phyloP scores from a whole-genome alignment of 2,329 filamentous ascomycete genomes.

The Claviceps spartinae region DNA sequence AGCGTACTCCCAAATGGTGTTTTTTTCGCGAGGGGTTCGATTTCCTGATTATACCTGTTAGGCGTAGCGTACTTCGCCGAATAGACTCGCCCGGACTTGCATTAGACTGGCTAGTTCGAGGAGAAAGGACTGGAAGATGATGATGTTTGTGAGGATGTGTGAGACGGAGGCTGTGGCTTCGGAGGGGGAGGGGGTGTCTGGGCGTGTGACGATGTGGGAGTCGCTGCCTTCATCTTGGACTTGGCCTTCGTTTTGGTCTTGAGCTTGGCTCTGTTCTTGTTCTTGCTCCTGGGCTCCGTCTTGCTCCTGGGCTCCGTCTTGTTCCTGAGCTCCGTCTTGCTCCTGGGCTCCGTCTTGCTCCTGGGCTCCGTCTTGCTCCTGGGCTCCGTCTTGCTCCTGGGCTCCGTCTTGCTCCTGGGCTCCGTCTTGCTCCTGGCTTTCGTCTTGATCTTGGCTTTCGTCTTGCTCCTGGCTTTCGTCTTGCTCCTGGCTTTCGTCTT shows the following conservation, averaged over 20 bases:
- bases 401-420: background rate
- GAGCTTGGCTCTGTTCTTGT: background rate
- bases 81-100: conserved; percentile 60
- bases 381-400: background rate
- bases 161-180: conserved; percentile 51
- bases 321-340: too few relatives aligned
- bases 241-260: conserved; percentile 7
- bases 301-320: too few relatives aligned
- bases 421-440: too few relatives aligned
- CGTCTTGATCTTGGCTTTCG: background rate
- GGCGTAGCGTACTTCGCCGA: conserved; percentile 58
- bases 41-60: conserved; percentile 5
- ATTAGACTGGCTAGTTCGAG: conserved; percentile 63
- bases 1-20: background rate
- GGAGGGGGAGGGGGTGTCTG: background rate
- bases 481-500: conserved; percentile 2
- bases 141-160: conserved; percentile 66
- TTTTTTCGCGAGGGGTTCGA: background rate
- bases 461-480: background rate
- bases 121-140: conserved; percentile 68
- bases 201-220: background rate
- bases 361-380: too few relatives aligned
- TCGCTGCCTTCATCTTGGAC: conserved; percentile 8
- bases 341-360: background rate
- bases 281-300: background rate